A percentile compares a stretch with the other conserved stretches of the same genome.
These are phyloP conservation scores for Pelargonium australe DNA, from an alignment of 441 rosid species.

Conservation along the genomic window DNA sequence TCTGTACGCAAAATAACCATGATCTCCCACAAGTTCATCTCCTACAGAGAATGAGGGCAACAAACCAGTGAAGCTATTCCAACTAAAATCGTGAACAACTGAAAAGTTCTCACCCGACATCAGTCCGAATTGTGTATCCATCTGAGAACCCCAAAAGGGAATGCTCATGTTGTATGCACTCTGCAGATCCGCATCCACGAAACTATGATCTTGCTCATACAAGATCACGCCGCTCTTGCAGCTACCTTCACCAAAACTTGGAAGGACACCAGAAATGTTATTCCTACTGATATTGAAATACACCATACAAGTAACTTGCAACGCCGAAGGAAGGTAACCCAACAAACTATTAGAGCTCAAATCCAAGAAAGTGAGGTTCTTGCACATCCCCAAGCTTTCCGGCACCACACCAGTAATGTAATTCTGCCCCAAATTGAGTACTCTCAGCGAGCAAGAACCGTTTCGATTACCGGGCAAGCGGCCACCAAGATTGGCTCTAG, in stretches of 20 bases:
- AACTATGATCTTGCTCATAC: conserved; percentile 18
- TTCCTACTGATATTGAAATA: conserved; percentile 54
- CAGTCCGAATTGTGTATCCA: conserved; percentile 12
- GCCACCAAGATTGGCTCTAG: conserved; percentile 58
- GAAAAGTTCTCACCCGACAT: conserved; percentile 14
- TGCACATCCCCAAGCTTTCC: conserved; percentile 35
- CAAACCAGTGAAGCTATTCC: conserved; percentile 42
- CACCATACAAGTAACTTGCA: conserved; percentile 53
- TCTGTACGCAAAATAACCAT: conserved; percentile 29
- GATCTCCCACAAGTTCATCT: conserved; percentile 26
- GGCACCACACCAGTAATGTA: conserved; percentile 37
- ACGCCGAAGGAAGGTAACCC: conserved; percentile 41
- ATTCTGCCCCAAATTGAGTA: conserved; percentile 50
- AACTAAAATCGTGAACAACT: conserved; percentile 53
- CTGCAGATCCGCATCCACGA: conserved; percentile 32
- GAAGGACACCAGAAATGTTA: conserved; percentile 41
- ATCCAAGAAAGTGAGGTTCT: conserved; percentile 54
- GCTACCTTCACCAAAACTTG: conserved; percentile 28
- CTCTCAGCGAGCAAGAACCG: conserved; percentile 43
- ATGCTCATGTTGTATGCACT: conserved; percentile 25
- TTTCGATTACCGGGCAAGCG: conserved; percentile 43
- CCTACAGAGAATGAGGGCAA: conserved; percentile 46
- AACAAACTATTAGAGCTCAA: conserved; percentile 49
- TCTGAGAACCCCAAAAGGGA: conserved; percentile 34
- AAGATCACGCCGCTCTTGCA: conserved; percentile 26